A percentile compares a stretch with the other conserved stretches of the same genome.
Evolutionary conservation across 345 rosid species (phyloP).

Genomic region (Brassica juncea): DNA sequence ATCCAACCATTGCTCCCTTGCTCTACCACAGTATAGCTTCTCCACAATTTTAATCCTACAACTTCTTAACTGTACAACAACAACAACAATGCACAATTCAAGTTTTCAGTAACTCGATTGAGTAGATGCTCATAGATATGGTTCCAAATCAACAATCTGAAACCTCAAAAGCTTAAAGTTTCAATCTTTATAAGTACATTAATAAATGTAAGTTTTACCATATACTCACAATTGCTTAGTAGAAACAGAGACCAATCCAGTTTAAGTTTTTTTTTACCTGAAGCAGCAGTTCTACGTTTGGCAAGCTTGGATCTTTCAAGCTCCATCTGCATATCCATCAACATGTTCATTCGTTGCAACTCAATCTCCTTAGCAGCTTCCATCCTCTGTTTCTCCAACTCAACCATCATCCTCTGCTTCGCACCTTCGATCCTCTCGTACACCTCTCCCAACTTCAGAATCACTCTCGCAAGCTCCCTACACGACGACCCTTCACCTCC

Average conservation of each 20-base stretch:
- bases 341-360: no score
- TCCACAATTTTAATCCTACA: slow-evolving; percentile 22
- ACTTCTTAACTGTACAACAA: slow-evolving; percentile 28
- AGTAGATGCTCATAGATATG: background rate
- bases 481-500: no score
- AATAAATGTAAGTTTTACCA: slow-evolving; percentile 17
- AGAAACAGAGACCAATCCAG: background rate
- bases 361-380: no score
- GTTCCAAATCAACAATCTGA: background rate
- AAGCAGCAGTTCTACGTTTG: slow-evolving; percentile 29
- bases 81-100: background rate
- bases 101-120: slow-evolving; percentile 9
- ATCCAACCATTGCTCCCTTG: slow-evolving; percentile 27
- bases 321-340: no score
- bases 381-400: no score
- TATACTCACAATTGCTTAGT: background rate
- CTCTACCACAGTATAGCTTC: slow-evolving; percentile 4
- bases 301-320: no score
- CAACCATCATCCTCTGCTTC: no score
- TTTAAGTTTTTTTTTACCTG: background rate
- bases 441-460: no score
- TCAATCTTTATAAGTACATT: background rate
- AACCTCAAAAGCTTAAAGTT: background rate
- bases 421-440: no score
- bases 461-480: no score